Conservation (phyloP, 306 rosid genomes). For the Quillaja saponaria region DNA sequence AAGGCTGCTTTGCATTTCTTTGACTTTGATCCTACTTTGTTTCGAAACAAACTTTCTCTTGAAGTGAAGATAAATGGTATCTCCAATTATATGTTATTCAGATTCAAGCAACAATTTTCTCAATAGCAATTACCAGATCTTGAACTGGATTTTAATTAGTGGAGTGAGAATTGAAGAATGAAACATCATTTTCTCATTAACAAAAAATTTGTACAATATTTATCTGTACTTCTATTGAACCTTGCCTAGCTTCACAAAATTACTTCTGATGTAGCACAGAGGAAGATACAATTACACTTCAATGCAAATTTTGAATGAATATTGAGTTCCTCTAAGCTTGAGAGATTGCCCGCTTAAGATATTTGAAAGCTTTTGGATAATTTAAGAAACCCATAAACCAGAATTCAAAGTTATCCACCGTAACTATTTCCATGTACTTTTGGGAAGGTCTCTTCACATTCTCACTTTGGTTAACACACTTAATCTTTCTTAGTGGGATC, state of each 20-base stretch:
- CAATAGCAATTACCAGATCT: no score
- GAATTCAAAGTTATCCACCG: conserved; percentile 58
- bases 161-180: conserved; percentile 10
- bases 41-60: no score
- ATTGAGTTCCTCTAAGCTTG: conserved; percentile 2
- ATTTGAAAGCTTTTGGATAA: conserved; percentile 43
- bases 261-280: conserved; percentile 25
- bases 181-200: background rate
- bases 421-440: conserved; percentile 57
- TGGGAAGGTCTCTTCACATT: conserved; percentile 47
- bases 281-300: conserved; percentile 10
- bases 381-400: conserved; percentile 76
- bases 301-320: background rate
- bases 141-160: no score
- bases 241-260: conserved; percentile 10
- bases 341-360: conserved; percentile 40
- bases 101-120: background rate
- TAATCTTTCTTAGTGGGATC: conserved; percentile 47
- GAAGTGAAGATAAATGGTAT: no score
- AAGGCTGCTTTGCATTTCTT: no score
- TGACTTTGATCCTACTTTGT: no score
- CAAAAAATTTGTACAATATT: conserved; percentile 38
- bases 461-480: conserved; percentile 46
- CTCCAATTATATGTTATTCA: no score
- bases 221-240: background rate